A percentile compares a stretch with the other conserved stretches of the same genome.
These are phyloP conservation scores for Francoa sonchifolia DNA, from an alignment of 441 rosid species.

Conservation along the genomic window DNA sequence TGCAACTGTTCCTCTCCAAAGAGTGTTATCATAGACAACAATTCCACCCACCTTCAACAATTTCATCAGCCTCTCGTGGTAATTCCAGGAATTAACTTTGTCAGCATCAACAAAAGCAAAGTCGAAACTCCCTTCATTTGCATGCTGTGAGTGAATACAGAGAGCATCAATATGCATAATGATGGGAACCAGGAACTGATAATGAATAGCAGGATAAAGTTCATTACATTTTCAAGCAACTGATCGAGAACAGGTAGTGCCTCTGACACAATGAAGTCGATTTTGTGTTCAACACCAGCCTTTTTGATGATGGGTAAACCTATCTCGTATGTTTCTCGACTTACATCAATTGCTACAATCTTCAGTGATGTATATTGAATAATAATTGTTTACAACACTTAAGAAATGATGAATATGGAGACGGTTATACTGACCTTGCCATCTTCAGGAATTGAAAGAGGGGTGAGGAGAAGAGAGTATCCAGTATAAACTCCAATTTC, in stretches of 20 bases:
- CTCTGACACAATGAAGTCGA: conserved; percentile 33
- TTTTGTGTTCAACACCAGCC: conserved; percentile 40
- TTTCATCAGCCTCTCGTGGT: conserved; percentile 50
- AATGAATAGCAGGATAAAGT: not conserved
- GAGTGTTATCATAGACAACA: conserved; percentile 48
- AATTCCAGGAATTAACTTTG: conserved; percentile 35
- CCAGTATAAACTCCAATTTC: conserved; percentile 49
- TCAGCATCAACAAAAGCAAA: conserved; percentile 67
- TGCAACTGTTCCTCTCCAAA: conserved; percentile 48
- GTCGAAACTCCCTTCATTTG: conserved; percentile 49
- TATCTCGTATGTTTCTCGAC: conserved; percentile 26
- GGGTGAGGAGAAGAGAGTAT: conserved; percentile 53
- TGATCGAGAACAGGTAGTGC: conserved; percentile 33
- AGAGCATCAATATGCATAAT: too few relatives aligned
- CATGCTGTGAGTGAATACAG: conserved; percentile 15
- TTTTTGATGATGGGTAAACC: conserved; percentile 37
- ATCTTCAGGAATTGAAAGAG: conserved; percentile 37
- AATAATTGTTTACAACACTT: not conserved
- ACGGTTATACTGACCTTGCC: conserved; percentile 20
- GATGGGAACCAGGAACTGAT: too few relatives aligned
- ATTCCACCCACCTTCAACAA: conserved; percentile 52
- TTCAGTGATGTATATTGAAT: conserved; percentile 9
- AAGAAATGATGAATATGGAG: not conserved
- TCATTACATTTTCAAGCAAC: conserved; percentile 24
- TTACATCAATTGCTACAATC: conserved; percentile 32